Conservation (phyloP, 2,329 filamentous ascomycete species). For the Neurospora sp. region DNA sequence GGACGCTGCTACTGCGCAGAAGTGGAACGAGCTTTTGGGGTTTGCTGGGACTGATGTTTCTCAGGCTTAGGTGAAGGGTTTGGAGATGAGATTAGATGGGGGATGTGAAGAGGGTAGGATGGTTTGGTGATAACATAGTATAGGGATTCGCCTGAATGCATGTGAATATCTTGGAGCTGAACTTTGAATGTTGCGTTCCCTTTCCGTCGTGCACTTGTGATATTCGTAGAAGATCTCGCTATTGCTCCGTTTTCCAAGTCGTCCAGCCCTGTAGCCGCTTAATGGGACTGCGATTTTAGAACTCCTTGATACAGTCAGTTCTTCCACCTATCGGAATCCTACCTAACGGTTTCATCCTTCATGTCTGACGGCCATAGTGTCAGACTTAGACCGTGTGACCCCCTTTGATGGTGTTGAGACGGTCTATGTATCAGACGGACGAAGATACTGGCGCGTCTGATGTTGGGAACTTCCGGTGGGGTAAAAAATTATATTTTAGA, state of each 20-base stretch:
- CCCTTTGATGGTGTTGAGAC: neutral
- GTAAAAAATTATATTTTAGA: neutral
- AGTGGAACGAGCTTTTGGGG: slow-evolving; percentile 32
- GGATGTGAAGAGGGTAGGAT: neutral
- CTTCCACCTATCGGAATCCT: neutral
- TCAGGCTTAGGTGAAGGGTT: neutral
- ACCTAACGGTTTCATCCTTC: neutral
- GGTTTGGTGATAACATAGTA: neutral
- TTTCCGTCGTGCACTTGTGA: neutral
- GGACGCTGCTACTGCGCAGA: slow-evolving; percentile 28
- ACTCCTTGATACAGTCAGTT: neutral
- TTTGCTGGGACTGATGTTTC: slow-evolving; percentile 27
- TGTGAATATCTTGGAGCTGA: neutral
- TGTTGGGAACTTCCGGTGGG: neutral
- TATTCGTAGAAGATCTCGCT: neutral
- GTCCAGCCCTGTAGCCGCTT: neutral
- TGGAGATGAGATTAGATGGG: neutral
- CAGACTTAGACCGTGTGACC: neutral
- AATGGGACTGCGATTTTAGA: neutral
- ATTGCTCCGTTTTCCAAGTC: neutral
- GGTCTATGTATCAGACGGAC: neutral
- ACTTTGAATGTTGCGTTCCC: neutral
- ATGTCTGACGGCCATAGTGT: neutral
- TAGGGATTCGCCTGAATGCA: neutral
- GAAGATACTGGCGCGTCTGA: neutral